Evolutionary conservation across 2,329 filamentous ascomycete genomes (phyloP), one percentile per base, ranked within the genome.

Genomic region (Meredithiella fracta): DNA sequence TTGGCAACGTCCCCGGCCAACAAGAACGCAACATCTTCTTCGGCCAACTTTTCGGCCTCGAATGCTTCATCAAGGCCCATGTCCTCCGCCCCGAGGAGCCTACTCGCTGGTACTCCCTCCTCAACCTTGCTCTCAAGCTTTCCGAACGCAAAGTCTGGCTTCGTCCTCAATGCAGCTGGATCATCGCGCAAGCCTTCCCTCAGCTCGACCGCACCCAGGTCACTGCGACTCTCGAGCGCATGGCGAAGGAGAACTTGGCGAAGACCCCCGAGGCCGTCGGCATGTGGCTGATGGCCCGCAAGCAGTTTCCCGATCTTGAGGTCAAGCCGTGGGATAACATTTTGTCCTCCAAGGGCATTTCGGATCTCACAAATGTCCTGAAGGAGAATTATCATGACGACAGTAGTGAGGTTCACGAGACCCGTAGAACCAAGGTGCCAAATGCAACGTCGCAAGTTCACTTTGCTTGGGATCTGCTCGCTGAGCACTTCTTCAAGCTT

Each of bases 221-320:
- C 1, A 75, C 82, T 63, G 68, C 73, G 25, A 80, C 84, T 0
- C 70, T 94, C 37, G 70, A 79, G 58, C 76, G 75, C 40, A 65
- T 94, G 7, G 72, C 74, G 20, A 73, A 78, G 15, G 76, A 79
- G 51, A 82, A 84, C 8, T 72, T 94, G 51, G 79, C 82, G 7
- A 85, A 85, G 66, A 91, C 89, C 0, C 84, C 89, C 0, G 91
- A 97, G 66, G 91, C 90, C 5, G 80, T 96, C 22, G 88, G 87
- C 0, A 79, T 96, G 57, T 97, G 90, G 89, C 73, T 97, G 31
- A 77, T 79, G 3, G 77, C 85, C 1, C 75, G 78, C 59, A 76
- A 77, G 53, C 71, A 71, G 20, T 88, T 86, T 62, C 78, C 83
- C 0, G 70, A 76, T 6, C 72, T 84, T 55, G 77, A 79, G 52